These are phyloP conservation scores for Penicillium robsamsonii DNA, from an alignment of 495 filamentous ascomycete species.

Conservation along the genomic window DNA sequence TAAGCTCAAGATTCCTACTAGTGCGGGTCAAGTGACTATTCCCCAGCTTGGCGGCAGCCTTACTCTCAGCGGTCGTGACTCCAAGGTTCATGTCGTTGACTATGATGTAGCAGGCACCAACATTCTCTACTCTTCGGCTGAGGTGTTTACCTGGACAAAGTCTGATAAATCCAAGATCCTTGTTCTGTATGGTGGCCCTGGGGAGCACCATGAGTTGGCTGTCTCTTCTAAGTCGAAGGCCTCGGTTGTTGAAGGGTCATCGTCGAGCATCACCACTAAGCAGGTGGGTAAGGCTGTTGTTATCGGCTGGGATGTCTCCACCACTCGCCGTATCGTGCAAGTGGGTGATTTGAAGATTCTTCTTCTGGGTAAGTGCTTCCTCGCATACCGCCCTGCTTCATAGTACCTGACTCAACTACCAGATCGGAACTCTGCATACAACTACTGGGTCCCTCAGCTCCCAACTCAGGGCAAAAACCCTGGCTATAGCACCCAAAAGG, in stretches of 20 bases:
- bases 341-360: constrained; percentile 56
- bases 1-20: constrained; percentile 60
- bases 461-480: constrained; percentile 30
- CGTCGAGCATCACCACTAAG: constrained; percentile 39
- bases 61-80: constrained; percentile 68
- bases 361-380: constrained; percentile 42
- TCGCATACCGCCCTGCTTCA: not conserved
- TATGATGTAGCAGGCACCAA: constrained; percentile 63
- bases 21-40: constrained; percentile 56
- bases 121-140: constrained; percentile 72
- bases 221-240: constrained; percentile 43
- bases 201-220: constrained; percentile 68
- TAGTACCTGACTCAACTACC: constrained; percentile 2
- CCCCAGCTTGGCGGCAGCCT: constrained; percentile 63
- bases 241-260: constrained; percentile 49
- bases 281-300: constrained; percentile 46
- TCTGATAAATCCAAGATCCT: constrained; percentile 59
- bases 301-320: constrained; percentile 55
- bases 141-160: constrained; percentile 71
- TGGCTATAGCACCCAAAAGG: constrained; percentile 39
- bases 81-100: constrained; percentile 72
- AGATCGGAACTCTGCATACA: constrained; percentile 72
- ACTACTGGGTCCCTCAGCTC: constrained; percentile 68
- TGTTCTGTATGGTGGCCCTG: constrained; percentile 67
- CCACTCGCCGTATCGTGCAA: constrained; percentile 52